Evolutionary conservation across 148 eudicot genomes (phyloP).

Genomic region (Heliosperma pusillum): DNA sequence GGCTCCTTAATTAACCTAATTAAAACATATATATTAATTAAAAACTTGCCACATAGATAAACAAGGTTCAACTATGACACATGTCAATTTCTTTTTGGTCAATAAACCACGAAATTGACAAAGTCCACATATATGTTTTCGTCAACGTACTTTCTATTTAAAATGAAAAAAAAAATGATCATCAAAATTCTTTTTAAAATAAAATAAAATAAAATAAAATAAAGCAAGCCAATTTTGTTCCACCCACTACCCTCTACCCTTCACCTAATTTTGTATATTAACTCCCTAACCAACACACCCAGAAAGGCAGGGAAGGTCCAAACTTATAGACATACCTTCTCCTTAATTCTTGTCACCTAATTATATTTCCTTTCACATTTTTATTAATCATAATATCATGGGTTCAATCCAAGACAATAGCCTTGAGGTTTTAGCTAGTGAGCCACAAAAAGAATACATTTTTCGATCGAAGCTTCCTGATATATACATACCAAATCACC

Average conservation of each 20-base stretch:
- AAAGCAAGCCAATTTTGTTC: conserved; percentile 12
- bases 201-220: background rate
- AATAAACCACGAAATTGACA: background rate
- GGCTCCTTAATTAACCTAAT: background rate
- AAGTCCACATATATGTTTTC: background rate
- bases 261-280: conserved; percentile 37
- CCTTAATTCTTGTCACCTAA: conserved; percentile 6
- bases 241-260: conserved; percentile 30
- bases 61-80: background rate
- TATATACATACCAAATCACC: conserved; percentile 54
- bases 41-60: background rate
- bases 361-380: background rate
- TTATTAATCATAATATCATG: conserved; percentile 14
- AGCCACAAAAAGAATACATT: conserved; percentile 28
- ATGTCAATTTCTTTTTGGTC: conserved; percentile 11
- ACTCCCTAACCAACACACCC: conserved; percentile 24
- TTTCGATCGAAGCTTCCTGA: conserved; percentile 67
- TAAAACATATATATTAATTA: too few relatives aligned
- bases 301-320: background rate
- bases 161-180: background rate
- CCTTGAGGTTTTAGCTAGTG: background rate
- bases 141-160: conserved; percentile 6
- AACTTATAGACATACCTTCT: background rate
- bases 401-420: conserved; percentile 20
- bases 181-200: too few relatives aligned